Base-by-base conservation (phyloP, 192 early-diverging fungal species). In the Gaertneriomyces sp. region DNA sequence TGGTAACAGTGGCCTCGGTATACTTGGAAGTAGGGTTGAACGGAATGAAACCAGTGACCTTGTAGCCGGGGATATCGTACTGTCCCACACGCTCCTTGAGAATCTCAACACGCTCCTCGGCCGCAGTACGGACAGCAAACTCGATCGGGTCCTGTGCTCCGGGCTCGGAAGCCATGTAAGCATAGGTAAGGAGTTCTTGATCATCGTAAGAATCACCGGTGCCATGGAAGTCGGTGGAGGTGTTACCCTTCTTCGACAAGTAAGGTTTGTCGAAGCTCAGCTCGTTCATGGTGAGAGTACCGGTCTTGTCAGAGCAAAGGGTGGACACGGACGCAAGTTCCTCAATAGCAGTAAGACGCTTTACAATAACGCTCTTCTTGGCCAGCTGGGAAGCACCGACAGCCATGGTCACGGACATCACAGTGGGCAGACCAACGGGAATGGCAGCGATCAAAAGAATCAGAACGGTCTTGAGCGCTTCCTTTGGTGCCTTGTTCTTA, bases 361-460 rank as follows among this genome's bases (percentile, higher is more conserved):
- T 93, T 68, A 92, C 89, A 78, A 95, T 95, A 62, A 93, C 93
- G 71, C 94, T 71, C 73, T 93, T 91, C 7, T 84, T 79, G n/a
- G 93, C 91, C 25, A 96, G 79, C 74, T 91, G 84, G 60, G 84
- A 79, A 45, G 93, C 91, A 53, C 93, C 93, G 40, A 96, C 86
- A 5, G 94, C 94, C 93, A 96, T 94, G 50, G 94, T 96, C 20
- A 95, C 93, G 12, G 91, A 87, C 85, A 94, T 86, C 50, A 96
- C 91, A 0, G 94, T 92, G 14, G 92, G 94, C 20, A 96, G 86
- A 75, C 93, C 93, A 9, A 94, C 88, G 20, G 93, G 93, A 60
- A 95, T 93, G 44, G 92, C 92, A 51, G 92, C 93, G n/a, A 96
- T 89, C 2, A 91, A 93, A 53, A 96, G 77, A 58, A 95, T 85